Conservation (phyloP, 2,329 filamentous ascomycete species). For the Ceratocystis harringtonii region DNA sequence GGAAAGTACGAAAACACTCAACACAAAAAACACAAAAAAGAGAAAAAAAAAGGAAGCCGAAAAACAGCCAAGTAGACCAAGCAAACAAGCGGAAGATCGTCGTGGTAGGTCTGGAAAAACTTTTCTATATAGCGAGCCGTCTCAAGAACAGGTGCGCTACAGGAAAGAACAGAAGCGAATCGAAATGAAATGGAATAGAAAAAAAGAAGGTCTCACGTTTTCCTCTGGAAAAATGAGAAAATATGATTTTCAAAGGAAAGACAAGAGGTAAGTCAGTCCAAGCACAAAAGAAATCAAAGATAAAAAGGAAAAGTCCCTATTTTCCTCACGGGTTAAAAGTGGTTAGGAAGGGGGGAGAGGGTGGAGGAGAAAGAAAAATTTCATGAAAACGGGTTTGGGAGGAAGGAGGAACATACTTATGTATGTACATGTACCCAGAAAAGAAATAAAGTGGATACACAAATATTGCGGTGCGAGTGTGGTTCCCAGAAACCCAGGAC, state of each 20-base stretch:
- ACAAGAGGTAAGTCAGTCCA: constrained; percentile 18
- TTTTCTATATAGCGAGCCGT: constrained; percentile 13
- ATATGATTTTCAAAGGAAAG: constrained; percentile 20
- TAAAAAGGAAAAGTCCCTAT: constrained; percentile 14
- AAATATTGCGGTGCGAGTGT: neutral
- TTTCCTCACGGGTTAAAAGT: constrained; percentile 19
- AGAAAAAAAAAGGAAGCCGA: neutral
- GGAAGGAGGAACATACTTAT: constrained; percentile 18
- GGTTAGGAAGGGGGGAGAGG: constrained; percentile 21
- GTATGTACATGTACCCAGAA: constrained; percentile 17
- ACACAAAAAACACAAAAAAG: neutral
- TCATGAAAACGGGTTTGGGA: constrained; percentile 13
- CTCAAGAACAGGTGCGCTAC: constrained; percentile 9
- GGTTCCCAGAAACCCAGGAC: neutral
- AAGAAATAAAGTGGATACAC: constrained; percentile 23
- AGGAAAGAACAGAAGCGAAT: constrained; percentile 21
- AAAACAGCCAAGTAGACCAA: neutral
- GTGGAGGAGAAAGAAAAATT: constrained; percentile 23
- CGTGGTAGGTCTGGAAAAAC: neutral
- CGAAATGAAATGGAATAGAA: constrained; percentile 27
- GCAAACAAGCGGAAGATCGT: neutral
- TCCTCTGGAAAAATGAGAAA: constrained; percentile 34
- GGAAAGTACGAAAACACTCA: neutral
- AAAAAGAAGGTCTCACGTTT: constrained; percentile 26
- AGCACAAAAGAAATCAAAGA: constrained; percentile 16